Evolutionary conservation across 2,329 filamentous ascomycete species (phyloP), one percentile per base, ranked within the genome.

Genomic region (Microcyclospora tardicrescens): DNA sequence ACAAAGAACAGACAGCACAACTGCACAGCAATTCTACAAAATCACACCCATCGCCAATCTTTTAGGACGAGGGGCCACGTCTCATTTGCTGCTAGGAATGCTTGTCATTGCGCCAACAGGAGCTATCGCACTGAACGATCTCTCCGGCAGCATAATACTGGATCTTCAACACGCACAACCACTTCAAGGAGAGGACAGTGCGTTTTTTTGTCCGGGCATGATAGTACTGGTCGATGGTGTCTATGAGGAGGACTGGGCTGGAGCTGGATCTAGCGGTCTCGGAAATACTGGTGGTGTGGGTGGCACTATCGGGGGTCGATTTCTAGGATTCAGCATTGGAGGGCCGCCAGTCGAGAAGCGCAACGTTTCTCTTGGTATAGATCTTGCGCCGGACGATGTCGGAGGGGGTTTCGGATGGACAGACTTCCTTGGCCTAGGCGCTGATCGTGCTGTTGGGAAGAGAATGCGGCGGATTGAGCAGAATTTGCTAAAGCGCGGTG

Each of bases 201-300:
- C 84, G 3, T 98, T 86, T 81, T 95, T 95, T 55, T 78, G 81
- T 5, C 87, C 91, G 0, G 93, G 93, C 2, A 96, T 96, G 86
- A 83, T 98, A 35, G 83, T 96, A 3, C 71, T 98, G 0, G 77
- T 95, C 0, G 91, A 98, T 53, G 91, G 91, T 6, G 78, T 89
- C n/a, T 98, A 98, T 55, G 86, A 94, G 57, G 91, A 96, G 58
- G 86, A 94, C 51, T 84, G 86, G 44, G 73, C 79, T 45, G 78
- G 75, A 14, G 64, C 70, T 2, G 78, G 79, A 12, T 79, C 77
- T 14, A 58, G 56, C 14, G 59, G 62, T 1, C 43, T 61, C 10
- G 82, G 84, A 36, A 80, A 81, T 5, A 81, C 77, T 46, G 81
- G 77, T 35, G 89, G 89, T 32, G 78, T 95, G 16, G 89, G 89